These are phyloP conservation scores for Phaeosphaeriaceae sp. DNA, from an alignment of 2,329 filamentous ascomycete species.

Conservation along the genomic window DNA sequence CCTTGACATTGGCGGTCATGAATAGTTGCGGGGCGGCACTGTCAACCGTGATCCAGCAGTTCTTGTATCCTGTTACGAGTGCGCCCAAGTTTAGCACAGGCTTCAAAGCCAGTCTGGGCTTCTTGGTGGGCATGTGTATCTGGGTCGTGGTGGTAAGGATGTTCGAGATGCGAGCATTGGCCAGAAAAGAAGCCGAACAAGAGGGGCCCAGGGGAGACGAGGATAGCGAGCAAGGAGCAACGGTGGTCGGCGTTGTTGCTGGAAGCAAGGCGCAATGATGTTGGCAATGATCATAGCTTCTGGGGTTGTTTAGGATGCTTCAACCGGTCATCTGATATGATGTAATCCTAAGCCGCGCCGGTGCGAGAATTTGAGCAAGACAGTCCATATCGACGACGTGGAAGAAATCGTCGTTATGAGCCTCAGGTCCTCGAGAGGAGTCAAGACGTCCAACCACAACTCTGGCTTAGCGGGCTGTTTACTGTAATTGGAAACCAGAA, in stretches of 20 bases:
- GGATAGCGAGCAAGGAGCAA: not conserved
- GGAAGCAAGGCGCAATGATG: not conserved
- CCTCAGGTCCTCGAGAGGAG: too few relatives aligned
- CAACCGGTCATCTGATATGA: not conserved
- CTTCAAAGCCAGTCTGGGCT: slow-evolving; percentile 1
- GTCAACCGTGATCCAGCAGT: slow-evolving; percentile 4
- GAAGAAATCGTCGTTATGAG: too few relatives aligned
- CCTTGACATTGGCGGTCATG: slow-evolving; percentile 3
- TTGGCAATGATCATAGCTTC: not conserved
- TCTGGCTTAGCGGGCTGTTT: not conserved
- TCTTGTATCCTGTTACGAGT: slow-evolving; percentile 1
- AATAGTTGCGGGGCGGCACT: slow-evolving; percentile 2
- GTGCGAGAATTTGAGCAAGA: too few relatives aligned
- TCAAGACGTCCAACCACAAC: not conserved
- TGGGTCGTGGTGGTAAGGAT: slow-evolving; percentile 4
- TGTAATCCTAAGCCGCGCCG: not conserved
- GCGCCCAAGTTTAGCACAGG: not conserved
- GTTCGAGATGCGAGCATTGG: slow-evolving; percentile 3
- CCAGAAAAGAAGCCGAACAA: not conserved
- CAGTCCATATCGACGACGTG: too few relatives aligned
- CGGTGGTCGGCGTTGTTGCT: not conserved
- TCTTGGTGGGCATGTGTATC: slow-evolving; percentile 2
- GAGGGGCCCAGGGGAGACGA: not conserved
- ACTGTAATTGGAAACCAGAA: not conserved
- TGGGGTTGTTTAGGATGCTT: not conserved